Conservation (phyloP, 495 filamentous ascomycete species). For the Daldinia childiae region DNA sequence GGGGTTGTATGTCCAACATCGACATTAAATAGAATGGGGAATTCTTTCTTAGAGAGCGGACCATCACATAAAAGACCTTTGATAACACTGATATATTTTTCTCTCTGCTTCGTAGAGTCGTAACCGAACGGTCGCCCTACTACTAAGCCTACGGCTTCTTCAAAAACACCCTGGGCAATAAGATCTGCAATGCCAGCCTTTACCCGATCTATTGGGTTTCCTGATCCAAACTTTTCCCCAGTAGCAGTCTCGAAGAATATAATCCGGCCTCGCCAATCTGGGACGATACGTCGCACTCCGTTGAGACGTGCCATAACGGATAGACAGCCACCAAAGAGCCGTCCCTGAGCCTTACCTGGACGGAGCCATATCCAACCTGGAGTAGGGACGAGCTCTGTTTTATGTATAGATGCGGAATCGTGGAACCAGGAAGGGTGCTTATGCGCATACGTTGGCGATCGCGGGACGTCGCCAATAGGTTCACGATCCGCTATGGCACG, state of each 20-base stretch:
- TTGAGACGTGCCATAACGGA: constrained; percentile 42
- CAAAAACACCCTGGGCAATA: constrained; percentile 47
- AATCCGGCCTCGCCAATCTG: not conserved
- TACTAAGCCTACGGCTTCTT: constrained; percentile 46
- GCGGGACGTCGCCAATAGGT: not conserved
- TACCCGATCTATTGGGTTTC: constrained; percentile 7
- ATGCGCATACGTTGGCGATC: not conserved
- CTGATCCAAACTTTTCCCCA: not conserved
- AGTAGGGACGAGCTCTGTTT: not conserved
- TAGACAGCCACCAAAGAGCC: constrained; percentile 48
- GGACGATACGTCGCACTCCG: constrained; percentile 36
- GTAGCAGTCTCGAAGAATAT: not conserved
- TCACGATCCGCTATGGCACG: not conserved
- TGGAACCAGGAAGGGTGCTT: not conserved
- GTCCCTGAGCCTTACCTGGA: constrained; percentile 36
- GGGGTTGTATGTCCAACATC: not conserved
- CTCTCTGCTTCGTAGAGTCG: constrained; percentile 34
- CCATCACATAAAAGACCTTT: constrained; percentile 40
- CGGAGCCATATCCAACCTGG: constrained; percentile 40
- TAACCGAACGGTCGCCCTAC: constrained; percentile 47
- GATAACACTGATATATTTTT: constrained; percentile 34
- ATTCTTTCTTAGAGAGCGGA: constrained; percentile 21
- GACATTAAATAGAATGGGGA: not conserved
- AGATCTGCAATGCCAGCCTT: constrained; percentile 46
- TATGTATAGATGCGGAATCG: not conserved